Conservation (phyloP, 1,284 basidiomycete species). For the Tremellales sp. region DNA sequence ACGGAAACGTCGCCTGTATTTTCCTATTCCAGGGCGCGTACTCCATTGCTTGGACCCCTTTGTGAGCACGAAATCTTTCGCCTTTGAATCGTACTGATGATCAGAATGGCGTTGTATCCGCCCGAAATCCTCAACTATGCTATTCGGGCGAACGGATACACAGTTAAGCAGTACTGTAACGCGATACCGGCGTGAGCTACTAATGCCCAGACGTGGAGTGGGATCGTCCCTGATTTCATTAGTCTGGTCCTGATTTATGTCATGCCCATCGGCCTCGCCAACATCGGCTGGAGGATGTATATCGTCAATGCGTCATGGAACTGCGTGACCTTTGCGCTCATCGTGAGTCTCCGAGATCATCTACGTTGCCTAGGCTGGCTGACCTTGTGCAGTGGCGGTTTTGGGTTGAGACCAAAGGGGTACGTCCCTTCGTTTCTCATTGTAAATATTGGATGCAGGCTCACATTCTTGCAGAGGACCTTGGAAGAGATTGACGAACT, state of each 20-base stretch:
- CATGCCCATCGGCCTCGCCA: slow-evolving; percentile 20
- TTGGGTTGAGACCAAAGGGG: slow-evolving; percentile 17
- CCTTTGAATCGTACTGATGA: background rate
- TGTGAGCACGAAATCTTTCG: background rate
- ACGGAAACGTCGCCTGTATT: slow-evolving; percentile 17
- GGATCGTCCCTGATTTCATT: background rate
- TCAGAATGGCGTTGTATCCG: slow-evolving; percentile 5
- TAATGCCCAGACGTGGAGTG: too few species aligned
- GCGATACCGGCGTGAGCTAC: slow-evolving; percentile 4
- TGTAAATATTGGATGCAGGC: too few species aligned
- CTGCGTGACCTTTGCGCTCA: slow-evolving; percentile 13
- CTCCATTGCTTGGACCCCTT: slow-evolving; percentile 11
- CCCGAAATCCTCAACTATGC: slow-evolving; percentile 15
- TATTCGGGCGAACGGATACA: slow-evolving; percentile 13
- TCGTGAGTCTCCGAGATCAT: slow-evolving; percentile 5
- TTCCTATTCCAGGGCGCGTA: slow-evolving; percentile 19
- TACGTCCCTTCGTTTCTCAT: too few species aligned
- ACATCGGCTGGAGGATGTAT: slow-evolving; percentile 25
- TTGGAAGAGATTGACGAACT: slow-evolving; percentile 25
- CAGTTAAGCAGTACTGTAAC: slow-evolving; percentile 3
- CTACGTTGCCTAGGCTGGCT: background rate
- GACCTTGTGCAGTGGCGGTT: slow-evolving; percentile 3
- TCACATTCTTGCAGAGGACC: too few species aligned
- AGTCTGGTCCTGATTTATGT: slow-evolving; percentile 20
- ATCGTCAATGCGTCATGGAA: slow-evolving; percentile 22